phyloP scores from a whole-genome alignment of 2,329 filamentous ascomycete species.

The Cercospora zeina region DNA sequence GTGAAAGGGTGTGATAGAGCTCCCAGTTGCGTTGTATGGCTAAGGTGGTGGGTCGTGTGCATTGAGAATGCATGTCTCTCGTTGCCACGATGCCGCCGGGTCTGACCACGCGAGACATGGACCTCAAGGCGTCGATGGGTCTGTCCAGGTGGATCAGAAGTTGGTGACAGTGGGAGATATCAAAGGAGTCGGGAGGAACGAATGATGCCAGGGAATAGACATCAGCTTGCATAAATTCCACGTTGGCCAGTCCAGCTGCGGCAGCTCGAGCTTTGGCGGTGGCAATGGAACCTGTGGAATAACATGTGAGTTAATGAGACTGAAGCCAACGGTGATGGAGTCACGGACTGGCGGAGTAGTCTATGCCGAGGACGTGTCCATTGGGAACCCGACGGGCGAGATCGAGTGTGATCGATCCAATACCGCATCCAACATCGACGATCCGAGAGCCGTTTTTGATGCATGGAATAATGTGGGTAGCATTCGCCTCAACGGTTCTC shows the following conservation, averaged over 20 bases:
- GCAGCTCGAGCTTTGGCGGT: conserved; percentile 15
- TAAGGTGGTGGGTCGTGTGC: conserved; percentile 13
- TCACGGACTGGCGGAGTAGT: conserved; percentile 34
- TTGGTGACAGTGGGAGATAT: conserved; percentile 60
- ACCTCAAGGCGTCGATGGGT: conserved; percentile 51
- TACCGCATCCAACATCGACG: conserved; percentile 50
- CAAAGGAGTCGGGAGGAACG: conserved; percentile 44
- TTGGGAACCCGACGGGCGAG: conserved; percentile 35
- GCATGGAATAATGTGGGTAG: conserved; percentile 20
- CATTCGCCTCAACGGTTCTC: conserved; percentile 44
- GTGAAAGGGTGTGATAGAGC: conserved; percentile 12
- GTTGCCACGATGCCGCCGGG: conserved; percentile 54
- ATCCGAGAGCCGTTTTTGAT: conserved; percentile 38
- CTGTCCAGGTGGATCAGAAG: conserved; percentile 57
- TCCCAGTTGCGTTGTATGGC: conserved; percentile 23
- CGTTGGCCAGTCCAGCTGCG: conserved; percentile 16
- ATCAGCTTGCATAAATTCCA: conserved; percentile 20
- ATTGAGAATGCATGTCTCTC: conserved; percentile 39
- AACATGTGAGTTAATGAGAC: not conserved
- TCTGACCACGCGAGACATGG: conserved; percentile 57
- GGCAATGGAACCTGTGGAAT: conserved; percentile 12
- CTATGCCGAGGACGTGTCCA: conserved; percentile 44
- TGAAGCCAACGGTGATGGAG: not conserved
- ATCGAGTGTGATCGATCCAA: conserved; percentile 48
- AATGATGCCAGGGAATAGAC: conserved; percentile 6